Base-by-base conservation (phyloP, 139 green algal genomes). In the Pseudopediastrum boryanum region DNA sequence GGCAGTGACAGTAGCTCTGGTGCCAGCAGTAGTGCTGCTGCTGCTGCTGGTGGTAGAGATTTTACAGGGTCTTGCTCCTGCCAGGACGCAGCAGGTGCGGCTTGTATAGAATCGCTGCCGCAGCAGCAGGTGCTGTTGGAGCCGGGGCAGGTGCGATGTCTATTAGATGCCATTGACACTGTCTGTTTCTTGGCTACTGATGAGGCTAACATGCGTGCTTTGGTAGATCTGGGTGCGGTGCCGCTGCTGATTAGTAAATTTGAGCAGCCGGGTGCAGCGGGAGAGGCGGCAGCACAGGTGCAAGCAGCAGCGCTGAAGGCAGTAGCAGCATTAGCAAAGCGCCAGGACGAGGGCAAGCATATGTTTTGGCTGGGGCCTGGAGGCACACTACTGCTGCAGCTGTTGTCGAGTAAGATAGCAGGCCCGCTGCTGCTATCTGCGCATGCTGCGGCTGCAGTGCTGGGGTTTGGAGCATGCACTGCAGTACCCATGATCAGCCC, bases 201-300 rank as follows among this genome's bases (percentile, higher is more conserved):
- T 46, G 71, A 78, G 12, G 38, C 27, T 31, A 78, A 78, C 71
- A 43, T 54, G 8, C 31, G 56, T 29, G 71, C 71, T 2, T 31
- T 78, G 10, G 65, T 78, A 25, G 71, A 78, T 19, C 41, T 78
- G 6, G 71, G 71, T 4, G 54, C 42, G 25, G n/a, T 78, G 4
- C 54, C 68, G 71, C 71, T 78, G 71, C 71, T 78, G 71, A 39
- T 78, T 6, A 59, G n/a, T 56, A 78, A 78, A 56, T 29, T 78
- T 10, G 48, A 21, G 48, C 48, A 16, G 21, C 16, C 48, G 21
- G 48, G 19, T 38, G 56, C 25, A 13, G 56, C 56, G 25, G 10
- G 25, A n/a, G 19, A 8, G 19, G 56, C 56, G n/a, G 64, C 71
- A 35, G 27, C 31, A 36, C 54, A 59, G 4, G 38, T 78, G 12